Percentiles rank a stretch among this genome's conserved stretches.
Evolutionary conservation across 2,329 filamentous ascomycete species (phyloP).

Genomic region (Xylaria sp.): DNA sequence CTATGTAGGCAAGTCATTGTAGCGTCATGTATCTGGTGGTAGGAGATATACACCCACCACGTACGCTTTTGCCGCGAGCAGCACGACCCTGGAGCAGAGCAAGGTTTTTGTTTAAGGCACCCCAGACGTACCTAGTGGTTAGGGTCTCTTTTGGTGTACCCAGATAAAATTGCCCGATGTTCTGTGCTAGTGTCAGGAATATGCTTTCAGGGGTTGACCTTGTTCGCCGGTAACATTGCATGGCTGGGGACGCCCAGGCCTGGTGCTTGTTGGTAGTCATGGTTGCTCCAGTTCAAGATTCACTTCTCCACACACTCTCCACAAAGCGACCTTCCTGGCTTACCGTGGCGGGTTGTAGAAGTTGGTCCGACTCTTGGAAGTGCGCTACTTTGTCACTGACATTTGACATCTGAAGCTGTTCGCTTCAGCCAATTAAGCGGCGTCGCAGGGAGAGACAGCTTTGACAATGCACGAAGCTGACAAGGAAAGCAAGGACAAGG

Average conservation of each 20-base stretch:
- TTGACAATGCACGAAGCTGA: not conserved
- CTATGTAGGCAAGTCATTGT: constrained; percentile 19
- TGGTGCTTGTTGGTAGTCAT: constrained; percentile 7
- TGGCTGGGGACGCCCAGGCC: constrained; percentile 25
- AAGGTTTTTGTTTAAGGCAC: constrained; percentile 35
- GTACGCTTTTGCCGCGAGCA: not conserved
- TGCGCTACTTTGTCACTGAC: not conserved
- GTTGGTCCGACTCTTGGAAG: not conserved
- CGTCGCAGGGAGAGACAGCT: constrained; percentile 1
- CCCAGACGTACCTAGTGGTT: constrained; percentile 45
- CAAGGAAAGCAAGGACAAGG: not conserved
- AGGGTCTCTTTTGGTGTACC: constrained; percentile 38
- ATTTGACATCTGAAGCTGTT: too few relatives aligned
- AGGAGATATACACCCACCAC: too few relatives aligned
- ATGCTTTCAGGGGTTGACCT: constrained; percentile 41
- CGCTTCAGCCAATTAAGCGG: too few relatives aligned
- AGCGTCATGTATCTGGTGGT: not conserved
- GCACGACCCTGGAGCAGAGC: constrained; percentile 11
- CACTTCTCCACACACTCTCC: constrained; percentile 11
- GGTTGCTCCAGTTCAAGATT: constrained; percentile 1
- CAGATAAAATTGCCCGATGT: constrained; percentile 53
- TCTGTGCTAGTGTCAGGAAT: constrained; percentile 16
- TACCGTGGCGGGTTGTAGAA: constrained; percentile 1
- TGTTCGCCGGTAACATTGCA: constrained; percentile 42
- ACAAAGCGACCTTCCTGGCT: not conserved